Conservation (phyloP, 2,329 filamentous ascomycete species). For the Cladosporium sphaerospermum region DNA sequence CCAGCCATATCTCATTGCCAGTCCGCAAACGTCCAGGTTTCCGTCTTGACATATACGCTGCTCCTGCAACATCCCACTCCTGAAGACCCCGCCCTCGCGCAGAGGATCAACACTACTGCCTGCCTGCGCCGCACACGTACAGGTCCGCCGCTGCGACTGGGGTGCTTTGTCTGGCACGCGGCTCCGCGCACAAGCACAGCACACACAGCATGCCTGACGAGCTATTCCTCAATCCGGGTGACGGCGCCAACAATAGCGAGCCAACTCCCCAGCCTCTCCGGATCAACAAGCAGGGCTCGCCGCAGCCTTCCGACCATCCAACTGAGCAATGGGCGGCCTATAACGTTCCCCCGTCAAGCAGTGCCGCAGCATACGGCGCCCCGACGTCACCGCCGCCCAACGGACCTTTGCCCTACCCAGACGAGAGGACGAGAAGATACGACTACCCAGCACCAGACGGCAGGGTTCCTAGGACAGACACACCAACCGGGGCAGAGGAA, state of each 20-base stretch:
- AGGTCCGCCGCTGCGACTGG: neutral
- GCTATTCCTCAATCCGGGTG: conserved; percentile 15
- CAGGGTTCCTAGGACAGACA: conserved; percentile 18
- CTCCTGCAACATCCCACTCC: too few species aligned
- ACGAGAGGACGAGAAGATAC: conserved; percentile 21
- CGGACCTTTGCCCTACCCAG: conserved; percentile 27
- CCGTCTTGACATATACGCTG: too few species aligned
- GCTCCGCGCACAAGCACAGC: neutral
- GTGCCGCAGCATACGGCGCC: conserved; percentile 23
- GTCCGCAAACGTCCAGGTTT: too few species aligned
- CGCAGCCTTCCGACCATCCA: conserved; percentile 18
- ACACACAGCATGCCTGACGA: conserved; percentile 12
- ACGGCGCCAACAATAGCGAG: conserved; percentile 8
- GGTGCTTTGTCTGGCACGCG: neutral
- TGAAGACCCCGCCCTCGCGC: too few species aligned
- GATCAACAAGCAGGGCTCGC: conserved; percentile 23
- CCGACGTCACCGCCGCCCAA: conserved; percentile 28
- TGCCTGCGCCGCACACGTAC: conserved; percentile 6
- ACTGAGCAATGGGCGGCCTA: conserved; percentile 31
- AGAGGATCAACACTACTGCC: neutral
- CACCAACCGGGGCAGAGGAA: conserved; percentile 25
- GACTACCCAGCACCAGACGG: conserved; percentile 12
- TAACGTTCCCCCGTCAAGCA: conserved; percentile 24
- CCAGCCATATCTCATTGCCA: too few species aligned
- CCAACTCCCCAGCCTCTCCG: conserved; percentile 26